Percentiles rank a stretch among this genome's conserved stretches.
These are phyloP conservation scores for Candida sp. DNA, from an alignment of 1,139 yeast genomes.

Conservation along the genomic window DNA sequence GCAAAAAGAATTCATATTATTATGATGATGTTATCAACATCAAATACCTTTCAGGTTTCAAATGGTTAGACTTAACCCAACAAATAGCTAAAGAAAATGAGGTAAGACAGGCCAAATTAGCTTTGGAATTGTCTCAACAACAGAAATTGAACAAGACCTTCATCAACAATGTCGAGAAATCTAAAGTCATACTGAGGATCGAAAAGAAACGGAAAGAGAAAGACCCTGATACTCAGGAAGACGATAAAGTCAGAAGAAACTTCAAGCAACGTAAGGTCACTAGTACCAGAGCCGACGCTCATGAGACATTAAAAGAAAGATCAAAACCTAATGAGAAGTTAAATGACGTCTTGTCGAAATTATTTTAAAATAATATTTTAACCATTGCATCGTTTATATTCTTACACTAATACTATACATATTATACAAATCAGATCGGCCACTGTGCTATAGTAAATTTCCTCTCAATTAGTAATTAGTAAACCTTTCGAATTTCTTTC, in stretches of 20 bases:
- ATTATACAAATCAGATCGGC: not conserved
- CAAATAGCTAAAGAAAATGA: slow-evolving; percentile 92
- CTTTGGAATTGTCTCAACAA: slow-evolving; percentile 87
- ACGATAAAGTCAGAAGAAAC: slow-evolving; percentile 42
- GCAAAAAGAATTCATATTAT: slow-evolving; percentile 88
- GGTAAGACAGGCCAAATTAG: slow-evolving; percentile 79
- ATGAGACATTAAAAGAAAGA: slow-evolving; percentile 40
- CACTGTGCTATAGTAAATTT: too few relatives aligned
- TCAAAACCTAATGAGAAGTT: slow-evolving; percentile 43
- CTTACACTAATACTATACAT: not conserved
- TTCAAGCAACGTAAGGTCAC: slow-evolving; percentile 65
- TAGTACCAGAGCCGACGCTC: slow-evolving; percentile 65
- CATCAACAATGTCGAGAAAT: slow-evolving; percentile 78
- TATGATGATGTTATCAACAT: slow-evolving; percentile 93
- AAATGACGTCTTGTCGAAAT: slow-evolving; percentile 41
- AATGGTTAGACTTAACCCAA: slow-evolving; percentile 93
- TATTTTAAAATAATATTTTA: slow-evolving; percentile 20
- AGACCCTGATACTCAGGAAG: slow-evolving; percentile 15
- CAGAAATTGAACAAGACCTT: slow-evolving; percentile 82
- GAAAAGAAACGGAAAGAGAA: slow-evolving; percentile 47
- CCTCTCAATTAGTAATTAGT: too few relatives aligned
- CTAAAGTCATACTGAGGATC: slow-evolving; percentile 75
- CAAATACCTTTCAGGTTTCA: slow-evolving; percentile 85
- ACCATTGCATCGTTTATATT: slow-evolving; percentile 3
- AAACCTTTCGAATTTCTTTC: not conserved